A percentile compares a stretch with the other conserved stretches of the same genome.
Evolutionary conservation across 768 basidiomycete species (phyloP).

Genomic region (Cantharellus cinnabarinus): DNA sequence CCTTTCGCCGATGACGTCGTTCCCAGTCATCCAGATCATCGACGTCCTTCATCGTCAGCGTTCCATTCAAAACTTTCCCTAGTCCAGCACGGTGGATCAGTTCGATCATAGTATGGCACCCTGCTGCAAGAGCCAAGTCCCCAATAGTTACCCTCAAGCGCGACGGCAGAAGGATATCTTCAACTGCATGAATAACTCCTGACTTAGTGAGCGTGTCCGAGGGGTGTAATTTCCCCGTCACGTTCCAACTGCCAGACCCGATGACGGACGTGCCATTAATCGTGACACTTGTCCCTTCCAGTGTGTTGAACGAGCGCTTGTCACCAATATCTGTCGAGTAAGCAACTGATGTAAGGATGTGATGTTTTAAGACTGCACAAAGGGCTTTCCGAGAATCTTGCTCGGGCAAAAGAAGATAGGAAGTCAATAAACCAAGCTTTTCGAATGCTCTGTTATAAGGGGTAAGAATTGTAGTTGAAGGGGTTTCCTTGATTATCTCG

Average conservation of each 20-base stretch:
- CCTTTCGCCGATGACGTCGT: not conserved
- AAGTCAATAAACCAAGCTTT: conserved; percentile 71
- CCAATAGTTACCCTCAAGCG: conserved; percentile 68
- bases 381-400: conserved; percentile 48
- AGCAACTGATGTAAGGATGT: conserved; percentile 53
- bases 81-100: conserved; percentile 69
- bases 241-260: conserved; percentile 14
- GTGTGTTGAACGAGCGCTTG: conserved; percentile 37
- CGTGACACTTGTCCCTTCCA: conserved; percentile 70
- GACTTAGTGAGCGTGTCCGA: conserved; percentile 58
- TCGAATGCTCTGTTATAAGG: conserved; percentile 83
- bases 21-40: conserved; percentile 4
- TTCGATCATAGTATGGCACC: conserved; percentile 73
- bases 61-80: conserved; percentile 81
- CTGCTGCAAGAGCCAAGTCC: conserved; percentile 80
- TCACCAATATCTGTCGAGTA: conserved; percentile 33
- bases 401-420: conserved; percentile 60
- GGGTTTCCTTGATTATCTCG: conserved; percentile 37
- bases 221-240: not conserved
- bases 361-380: conserved; percentile 70
- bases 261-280: conserved; percentile 42
- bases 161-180: conserved; percentile 59
- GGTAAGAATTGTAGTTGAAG: conserved; percentile 63
- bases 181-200: conserved; percentile 79
- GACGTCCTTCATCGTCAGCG: conserved; percentile 11